Base-by-base conservation (phyloP, 148 eudicot species). In the Camellia lanceoleosa region DNA sequence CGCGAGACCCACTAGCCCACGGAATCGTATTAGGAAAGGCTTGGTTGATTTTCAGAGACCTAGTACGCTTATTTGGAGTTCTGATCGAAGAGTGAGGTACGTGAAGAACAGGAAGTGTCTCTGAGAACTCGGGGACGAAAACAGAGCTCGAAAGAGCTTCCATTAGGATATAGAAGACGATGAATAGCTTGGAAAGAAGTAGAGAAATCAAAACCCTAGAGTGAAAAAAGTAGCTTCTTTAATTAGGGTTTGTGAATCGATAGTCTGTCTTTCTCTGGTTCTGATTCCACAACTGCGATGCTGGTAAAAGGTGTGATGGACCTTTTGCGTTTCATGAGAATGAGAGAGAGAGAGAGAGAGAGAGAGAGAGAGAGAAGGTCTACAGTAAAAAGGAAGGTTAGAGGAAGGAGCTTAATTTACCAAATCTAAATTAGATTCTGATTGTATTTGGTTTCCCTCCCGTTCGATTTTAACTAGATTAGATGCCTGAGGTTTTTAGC, bases 61-160 rank as follows among this genome's bases (percentile, higher is more conserved):
- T 80, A 71, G 11, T 42, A 78, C 78, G 81, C 4, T 70, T 79
- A 81, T 65, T 83, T 19, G 63, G 66, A 13, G 80, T 41, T 81
- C 69, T 81, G 30, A 71, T 68, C 5, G 74, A 74, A 81, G 41
- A 70, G 41, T 69, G 84, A 14, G 75, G 71, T 16, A 38, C 18
- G 6, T 8, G 73, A 4, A 23, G 55, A 75, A 80, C 44, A 73
- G 71, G 68, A 64, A 73, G 83, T 7, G 68, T 78, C 69, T 84
- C 92, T 70, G 85, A 58, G 62, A 84, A 72, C 58, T 83, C 85
- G 66, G 89, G 61, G 55, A 79, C 68, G 23, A 83, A 73, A 19
- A 71, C 71, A 10, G 87, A 86, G 85, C 82, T 86, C 64, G 88
- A 82, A 2, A 86, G 85, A 49, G 87, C 82, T 84, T 89, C 89